phyloP scores from a whole-genome alignment of 139 green algal genomes.

The Eudorina sp. region DNA sequence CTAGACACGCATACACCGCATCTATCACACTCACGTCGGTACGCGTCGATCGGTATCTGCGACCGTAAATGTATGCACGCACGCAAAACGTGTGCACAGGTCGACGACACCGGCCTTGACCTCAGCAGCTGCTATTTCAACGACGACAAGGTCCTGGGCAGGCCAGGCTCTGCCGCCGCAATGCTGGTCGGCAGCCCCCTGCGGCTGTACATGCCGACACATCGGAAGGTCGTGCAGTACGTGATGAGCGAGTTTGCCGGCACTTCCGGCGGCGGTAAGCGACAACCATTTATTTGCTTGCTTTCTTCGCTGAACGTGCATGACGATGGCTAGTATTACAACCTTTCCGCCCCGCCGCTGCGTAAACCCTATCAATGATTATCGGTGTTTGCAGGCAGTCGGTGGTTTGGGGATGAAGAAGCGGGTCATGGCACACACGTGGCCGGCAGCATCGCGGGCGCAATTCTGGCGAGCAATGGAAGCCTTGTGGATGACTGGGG shows the following conservation, averaged over 20 bases:
- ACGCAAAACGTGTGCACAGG: too few species aligned
- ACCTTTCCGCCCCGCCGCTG: too few species aligned
- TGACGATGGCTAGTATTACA: too few species aligned
- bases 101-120: background rate
- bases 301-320: too few species aligned
- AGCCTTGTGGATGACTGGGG: background rate
- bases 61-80: too few species aligned
- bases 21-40: too few species aligned
- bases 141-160: background rate
- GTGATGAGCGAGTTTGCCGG: background rate
- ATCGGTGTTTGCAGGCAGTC: too few species aligned
- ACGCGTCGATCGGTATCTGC: too few species aligned
- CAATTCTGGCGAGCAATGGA: background rate
- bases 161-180: background rate
- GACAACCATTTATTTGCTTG: too few species aligned
- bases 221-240: constrained; percentile 22
- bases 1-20: too few species aligned
- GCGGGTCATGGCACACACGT: constrained; percentile 7
- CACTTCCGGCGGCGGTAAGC: background rate
- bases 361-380: too few species aligned
- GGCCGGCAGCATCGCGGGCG: background rate
- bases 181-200: background rate
- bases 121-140: background rate
- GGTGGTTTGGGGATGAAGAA: background rate
- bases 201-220: background rate